phyloP scores from a whole-genome alignment of 1,284 basidiomycete genomes.

The Boletellus sp. region DNA sequence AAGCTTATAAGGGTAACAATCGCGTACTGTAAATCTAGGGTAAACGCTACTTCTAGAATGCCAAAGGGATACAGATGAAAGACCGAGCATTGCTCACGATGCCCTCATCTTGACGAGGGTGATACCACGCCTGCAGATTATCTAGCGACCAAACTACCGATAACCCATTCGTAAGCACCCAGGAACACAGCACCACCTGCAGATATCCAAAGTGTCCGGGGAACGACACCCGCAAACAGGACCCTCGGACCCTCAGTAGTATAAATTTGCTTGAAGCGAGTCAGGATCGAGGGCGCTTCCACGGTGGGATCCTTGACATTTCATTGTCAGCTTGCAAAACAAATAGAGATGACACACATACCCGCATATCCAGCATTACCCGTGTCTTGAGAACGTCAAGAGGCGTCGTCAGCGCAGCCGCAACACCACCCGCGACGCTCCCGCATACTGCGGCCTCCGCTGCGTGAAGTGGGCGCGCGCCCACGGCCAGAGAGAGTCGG shows the following conservation, averaged over 20 bases:
- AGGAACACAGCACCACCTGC: slow-evolving; percentile 96
- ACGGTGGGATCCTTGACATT: slow-evolving; percentile 44
- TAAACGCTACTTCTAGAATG: too few relatives aligned
- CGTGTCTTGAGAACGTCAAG: slow-evolving; percentile 96
- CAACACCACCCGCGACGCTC: slow-evolving; percentile 85
- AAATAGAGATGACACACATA: slow-evolving; percentile 35
- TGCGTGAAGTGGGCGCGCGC: slow-evolving; percentile 60
- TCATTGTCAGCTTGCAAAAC: not conserved
- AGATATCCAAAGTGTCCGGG: slow-evolving; percentile 93
- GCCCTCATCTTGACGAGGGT: not conserved
- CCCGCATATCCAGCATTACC: slow-evolving; percentile 90
- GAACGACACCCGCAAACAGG: slow-evolving; percentile 86
- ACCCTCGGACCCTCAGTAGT: slow-evolving; percentile 69
- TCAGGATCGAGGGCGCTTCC: slow-evolving; percentile 51
- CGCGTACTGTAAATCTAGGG: too few relatives aligned
- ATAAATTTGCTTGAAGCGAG: slow-evolving; percentile 66
- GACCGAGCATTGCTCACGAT: not conserved
- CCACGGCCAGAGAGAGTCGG: slow-evolving; percentile 48
- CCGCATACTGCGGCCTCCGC: slow-evolving; percentile 92
- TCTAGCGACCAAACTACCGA: slow-evolving; percentile 21
- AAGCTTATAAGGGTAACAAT: too few relatives aligned
- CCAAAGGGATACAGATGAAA: not conserved
- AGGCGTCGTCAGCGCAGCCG: slow-evolving; percentile 90
- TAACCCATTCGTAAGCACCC: slow-evolving; percentile 84
- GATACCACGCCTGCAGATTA: slow-evolving; percentile 9